Evolutionary conservation across 2,329 filamentous ascomycete species (phyloP), one percentile per base, ranked within the genome.

Genomic region (Fonsecaea multimorphosa): DNA sequence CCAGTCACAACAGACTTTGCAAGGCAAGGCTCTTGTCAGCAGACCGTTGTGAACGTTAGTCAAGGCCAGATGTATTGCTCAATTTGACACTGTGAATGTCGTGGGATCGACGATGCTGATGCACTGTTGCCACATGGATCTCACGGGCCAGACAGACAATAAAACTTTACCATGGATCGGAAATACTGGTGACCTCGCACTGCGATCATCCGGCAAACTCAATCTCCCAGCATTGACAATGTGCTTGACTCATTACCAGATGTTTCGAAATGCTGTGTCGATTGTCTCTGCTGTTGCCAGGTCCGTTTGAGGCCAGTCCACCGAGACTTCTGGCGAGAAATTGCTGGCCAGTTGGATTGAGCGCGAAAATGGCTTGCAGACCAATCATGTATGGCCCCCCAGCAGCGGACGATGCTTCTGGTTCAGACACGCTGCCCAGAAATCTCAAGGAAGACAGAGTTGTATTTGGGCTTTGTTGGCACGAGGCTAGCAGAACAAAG

Each of bases 331-430:
- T 51, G 44, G 29, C n/a, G 44, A 36, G 44, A 59, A 36, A 59
- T 59, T 59, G 44, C 40, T 22, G 29, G 29, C 44, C 57, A 59
- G 29, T 59, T 34, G 31, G 24, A 19, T 34, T 19, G 11, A 36
- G 24, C 16, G 11, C 38, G 38, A 22, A 44, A 44, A 44, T 19
- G 7, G n/a, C 2, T 44, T 9, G 16, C 16, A n/a, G n/a, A 22
- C n/a, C 38, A 44, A 9, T 12, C 38, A 19, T 19, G 38, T 4
- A 19, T 19, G 38, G 38, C 38, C 38, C 38, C 19, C 38, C 19
- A 19, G 38, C 5, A 44, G 38, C 38, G 5, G n/a, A 19, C 38
- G 16, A 2, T 5, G 16, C 38, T 44, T 22, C 38, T 44, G 6
- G 38, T 19, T 19, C 38, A 19, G 38, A 11, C 38, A 44, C 22